Percentiles rank a stretch among this genome's conserved stretches.
Evolutionary conservation across 345 rosid genomes (phyloP).

Genomic region (Syzygium grande): DNA sequence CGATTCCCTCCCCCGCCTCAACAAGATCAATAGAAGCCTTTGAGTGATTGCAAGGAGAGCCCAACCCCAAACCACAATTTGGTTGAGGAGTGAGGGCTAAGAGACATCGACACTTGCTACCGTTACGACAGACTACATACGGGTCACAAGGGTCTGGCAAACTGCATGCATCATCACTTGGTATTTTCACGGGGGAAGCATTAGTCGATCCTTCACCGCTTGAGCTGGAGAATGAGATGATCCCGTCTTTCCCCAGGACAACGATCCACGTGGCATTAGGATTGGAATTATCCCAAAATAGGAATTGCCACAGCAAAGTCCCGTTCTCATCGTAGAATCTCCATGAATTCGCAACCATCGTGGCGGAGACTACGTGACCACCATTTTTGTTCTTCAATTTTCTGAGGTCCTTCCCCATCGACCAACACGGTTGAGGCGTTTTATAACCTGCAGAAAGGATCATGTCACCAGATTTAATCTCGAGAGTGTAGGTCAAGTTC

Average conservation of each 20-base stretch:
- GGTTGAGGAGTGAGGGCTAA: constrained; percentile 22
- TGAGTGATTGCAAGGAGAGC: constrained; percentile 40
- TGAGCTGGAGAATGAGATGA: constrained; percentile 49
- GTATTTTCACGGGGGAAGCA: constrained; percentile 40
- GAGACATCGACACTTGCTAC: constrained; percentile 53
- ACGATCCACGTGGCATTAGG: constrained; percentile 63
- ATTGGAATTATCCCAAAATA: constrained; percentile 14
- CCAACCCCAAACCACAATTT: constrained; percentile 43
- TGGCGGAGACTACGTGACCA: constrained; percentile 32
- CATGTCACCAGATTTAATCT: constrained; percentile 71
- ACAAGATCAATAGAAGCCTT: constrained; percentile 38
- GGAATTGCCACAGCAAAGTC: constrained; percentile 47
- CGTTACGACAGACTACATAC: constrained; percentile 42
- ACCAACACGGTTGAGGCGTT: constrained; percentile 77
- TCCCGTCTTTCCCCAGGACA: constrained; percentile 53
- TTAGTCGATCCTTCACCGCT: constrained; percentile 3
- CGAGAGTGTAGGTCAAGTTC: constrained; percentile 61
- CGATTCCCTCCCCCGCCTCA: constrained; percentile 39
- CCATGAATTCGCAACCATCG: constrained; percentile 63
- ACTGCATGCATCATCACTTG: constrained; percentile 39
- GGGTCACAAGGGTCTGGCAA: constrained; percentile 64
- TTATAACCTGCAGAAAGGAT: constrained; percentile 43
- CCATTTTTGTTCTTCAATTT: constrained; percentile 38
- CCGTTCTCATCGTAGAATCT: constrained; percentile 48
- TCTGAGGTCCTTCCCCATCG: constrained; percentile 33